These are phyloP conservation scores for Neurospora terricola DNA, from an alignment of 495 filamentous ascomycete species.

Conservation along the genomic window DNA sequence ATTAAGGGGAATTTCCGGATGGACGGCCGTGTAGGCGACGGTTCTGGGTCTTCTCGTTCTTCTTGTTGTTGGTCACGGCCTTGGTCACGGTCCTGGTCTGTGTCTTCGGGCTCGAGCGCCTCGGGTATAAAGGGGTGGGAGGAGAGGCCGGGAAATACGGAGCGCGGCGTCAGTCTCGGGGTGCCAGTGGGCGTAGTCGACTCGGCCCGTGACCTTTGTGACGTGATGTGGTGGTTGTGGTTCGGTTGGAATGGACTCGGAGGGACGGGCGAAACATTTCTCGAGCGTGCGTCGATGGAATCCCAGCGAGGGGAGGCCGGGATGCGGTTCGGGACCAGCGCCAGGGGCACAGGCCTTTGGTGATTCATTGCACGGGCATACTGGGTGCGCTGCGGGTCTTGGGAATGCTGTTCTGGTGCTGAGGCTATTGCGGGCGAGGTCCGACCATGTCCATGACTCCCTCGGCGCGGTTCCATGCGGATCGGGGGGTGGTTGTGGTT, in stretches of 20 bases:
- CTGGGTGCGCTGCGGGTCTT: background rate
- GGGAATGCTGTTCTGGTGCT: background rate
- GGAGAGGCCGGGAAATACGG: conserved; percentile 23
- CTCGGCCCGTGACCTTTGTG: conserved; percentile 16
- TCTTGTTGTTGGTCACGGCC: background rate
- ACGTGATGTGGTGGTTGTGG: conserved; percentile 3
- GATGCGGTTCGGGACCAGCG: background rate
- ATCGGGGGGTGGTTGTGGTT: background rate
- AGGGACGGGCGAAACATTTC: conserved; percentile 5
- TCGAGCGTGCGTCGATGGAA: conserved; percentile 20
- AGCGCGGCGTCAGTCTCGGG: conserved; percentile 11
- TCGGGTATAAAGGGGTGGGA: conserved; percentile 26
- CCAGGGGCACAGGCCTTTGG: background rate
- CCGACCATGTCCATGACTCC: background rate
- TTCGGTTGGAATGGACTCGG: conserved; percentile 8
- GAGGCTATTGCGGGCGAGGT: background rate
- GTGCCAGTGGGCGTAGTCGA: conserved; percentile 11
- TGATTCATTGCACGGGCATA: background rate
- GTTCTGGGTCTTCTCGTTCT: conserved; percentile 1
- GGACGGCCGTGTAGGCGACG: background rate
- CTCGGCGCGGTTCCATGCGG: background rate
- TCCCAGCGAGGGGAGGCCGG: conserved; percentile 34
- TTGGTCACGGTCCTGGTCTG: background rate
- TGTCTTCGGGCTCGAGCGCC: conserved; percentile 6
- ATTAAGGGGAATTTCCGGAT: conserved; percentile 16